Evolutionary conservation across 2,329 filamentous ascomycete species (phyloP), one percentile per base, ranked within the genome.

Genomic region (Ceratocystiopsis brevicomis): DNA sequence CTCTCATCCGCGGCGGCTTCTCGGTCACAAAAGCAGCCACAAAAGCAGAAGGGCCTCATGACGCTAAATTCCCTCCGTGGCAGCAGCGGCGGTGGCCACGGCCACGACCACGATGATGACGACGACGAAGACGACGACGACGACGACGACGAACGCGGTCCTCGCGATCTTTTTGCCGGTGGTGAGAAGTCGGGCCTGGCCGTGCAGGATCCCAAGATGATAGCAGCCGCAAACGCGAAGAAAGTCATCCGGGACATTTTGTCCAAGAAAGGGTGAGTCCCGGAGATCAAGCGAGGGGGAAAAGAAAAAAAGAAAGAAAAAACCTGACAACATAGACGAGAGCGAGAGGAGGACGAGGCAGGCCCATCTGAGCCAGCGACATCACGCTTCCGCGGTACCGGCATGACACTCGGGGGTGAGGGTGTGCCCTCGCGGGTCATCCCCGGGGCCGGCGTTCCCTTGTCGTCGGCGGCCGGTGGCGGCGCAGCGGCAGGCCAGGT

Each of bases 171-270:
- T 49, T 90, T 87, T 58, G 79, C 84, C 17, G 84, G 84, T 42
- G 84, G 84, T 33, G 84, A 88, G 61, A 90, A 90, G 67, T 88
- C 82, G 30, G 77, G 73, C 0, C 59, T 81, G 39, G 77, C 76
- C 18, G 71, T 81, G 19, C 75, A 80, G 53, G 76, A 80, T 51
- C 76, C 76, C 1, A 45, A 36, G 11, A 43, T 44, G 46, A 48
- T 40, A 14, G 46, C 42, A 41, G 59, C 59, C 38, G 61, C 67
- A 12, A 58, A 71, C 37, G 62, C 71, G 0, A 63, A 64, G 53
- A 69, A 67, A 50, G 62, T 79, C 45, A 70, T 80, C 50, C 69
- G 68, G 44, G 74, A 79, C 48, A 75, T 81, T 46, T 57, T 81
- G 11, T 68, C 73, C 52, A 76, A 78, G 1, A 68, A 65, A 57